Base-by-base conservation (phyloP, 345 rosid genomes). In the Punica granatum region DNA sequence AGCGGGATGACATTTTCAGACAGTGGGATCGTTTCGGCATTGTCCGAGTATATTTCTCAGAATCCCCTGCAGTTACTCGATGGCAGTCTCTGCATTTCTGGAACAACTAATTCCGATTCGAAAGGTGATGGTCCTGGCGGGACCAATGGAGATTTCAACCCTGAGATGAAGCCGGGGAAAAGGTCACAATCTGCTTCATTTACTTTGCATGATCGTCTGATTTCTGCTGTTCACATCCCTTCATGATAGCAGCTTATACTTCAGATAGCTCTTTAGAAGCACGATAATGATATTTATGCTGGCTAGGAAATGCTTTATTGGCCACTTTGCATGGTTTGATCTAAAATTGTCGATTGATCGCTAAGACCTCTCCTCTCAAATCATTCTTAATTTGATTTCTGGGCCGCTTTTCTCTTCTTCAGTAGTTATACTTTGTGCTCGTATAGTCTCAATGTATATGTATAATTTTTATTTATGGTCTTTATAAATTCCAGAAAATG, bases 21-120 rank as follows among this genome's bases (percentile, higher is more conserved):
- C 61, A 83, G 71, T 72, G 79, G 85, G 71, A 75, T 86, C 36
- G 88, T 72, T 66, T 88, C 90, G 3, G 96, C 91, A 44, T 71
- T 90, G 49, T 81, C 89, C 48, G 86, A 88, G 23, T 83, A 79
- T 68, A 77, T 67, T 53, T 67, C 81, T 68, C 77, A 80, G 73
- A 80, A 78, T 70, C 65, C 70, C 53, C 65, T 76, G 74, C 85
- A 80, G 72, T 61, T 72, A 74, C 72, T 74, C 1, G 85, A 80
- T 65, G 82, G 77, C 63, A 74, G 73, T 65, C 79, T 78, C 61
- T 68, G 75, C 71, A 76, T 81, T 65, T 75, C 77, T 46, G 79
- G 73, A 67, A 65, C 59, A 54, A 37, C 28, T 37, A 60, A 42
- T 59, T 32, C 72, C n/a, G 77, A 77, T 31, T 42, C 48, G 64